A percentile compares a stretch with the other conserved stretches of the same genome.
Conservation (phyloP, 441 rosid genomes). For the Pelargonium citronellum region DNA sequence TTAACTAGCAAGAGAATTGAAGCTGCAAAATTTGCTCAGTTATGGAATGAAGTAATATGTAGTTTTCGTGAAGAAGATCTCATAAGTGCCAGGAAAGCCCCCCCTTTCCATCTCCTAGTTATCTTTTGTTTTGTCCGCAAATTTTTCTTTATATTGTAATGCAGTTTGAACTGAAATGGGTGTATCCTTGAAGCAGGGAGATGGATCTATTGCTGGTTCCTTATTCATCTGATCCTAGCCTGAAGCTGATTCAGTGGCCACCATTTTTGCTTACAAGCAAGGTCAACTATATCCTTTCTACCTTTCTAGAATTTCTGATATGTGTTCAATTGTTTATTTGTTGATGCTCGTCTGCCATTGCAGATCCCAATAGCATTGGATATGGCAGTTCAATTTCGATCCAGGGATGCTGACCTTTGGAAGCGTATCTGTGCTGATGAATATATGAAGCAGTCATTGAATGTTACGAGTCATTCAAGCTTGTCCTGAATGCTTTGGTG, state of each 20-base stretch:
- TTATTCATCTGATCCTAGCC: conserved; percentile 84
- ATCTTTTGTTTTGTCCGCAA: conserved; percentile 13
- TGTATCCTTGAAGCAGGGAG: conserved; percentile 56
- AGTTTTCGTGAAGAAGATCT: conserved; percentile 99
- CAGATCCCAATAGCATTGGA: conserved; percentile 88
- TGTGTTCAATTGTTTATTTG: conserved; percentile 1
- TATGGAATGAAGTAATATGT: conserved; percentile 95
- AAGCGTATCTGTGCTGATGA: conserved; percentile 93
- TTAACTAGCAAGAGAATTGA: conserved; percentile 88
- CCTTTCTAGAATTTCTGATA: conserved; percentile 12
- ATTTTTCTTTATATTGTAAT: conserved; percentile 13
- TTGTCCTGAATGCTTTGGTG: conserved; percentile 65
- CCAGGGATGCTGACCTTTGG: conserved; percentile 68
- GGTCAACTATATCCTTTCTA: conserved; percentile 39
- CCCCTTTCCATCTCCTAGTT: conserved; percentile 12
- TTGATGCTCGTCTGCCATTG: conserved; percentile 24
- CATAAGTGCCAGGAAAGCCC: conserved; percentile 81
- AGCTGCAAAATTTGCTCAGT: conserved; percentile 96
- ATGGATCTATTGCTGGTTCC: conserved; percentile 97
- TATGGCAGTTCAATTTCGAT: conserved; percentile 86
- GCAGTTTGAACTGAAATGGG: conserved; percentile 29
- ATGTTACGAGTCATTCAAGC: conserved; percentile 92
- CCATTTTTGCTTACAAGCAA: conserved; percentile 98
- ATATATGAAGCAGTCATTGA: conserved; percentile 96
- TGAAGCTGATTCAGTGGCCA: conserved; percentile 96